Base-by-base conservation (phyloP, 768 basidiomycete species). In the Leccinum broughii region DNA sequence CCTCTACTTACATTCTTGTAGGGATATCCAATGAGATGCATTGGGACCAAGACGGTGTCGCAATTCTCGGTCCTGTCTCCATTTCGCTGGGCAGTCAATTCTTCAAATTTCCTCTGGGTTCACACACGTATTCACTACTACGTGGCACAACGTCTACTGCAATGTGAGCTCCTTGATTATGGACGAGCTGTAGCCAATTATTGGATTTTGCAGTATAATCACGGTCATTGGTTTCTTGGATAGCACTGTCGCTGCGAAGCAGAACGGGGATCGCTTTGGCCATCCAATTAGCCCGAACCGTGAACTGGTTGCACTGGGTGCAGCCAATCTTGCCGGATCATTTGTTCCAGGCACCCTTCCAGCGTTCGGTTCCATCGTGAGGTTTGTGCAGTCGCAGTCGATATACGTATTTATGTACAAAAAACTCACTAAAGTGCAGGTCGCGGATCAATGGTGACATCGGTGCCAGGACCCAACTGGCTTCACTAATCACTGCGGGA, bases 171-270 rank as follows among this genome's bases (percentile, higher is more conserved):
- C 30, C 22, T 35, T 57, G 15, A 10, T 51, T 17, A 7, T 53
- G 6, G 22, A n/a, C 2, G 26, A 17, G 9, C 28, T 11, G 3
- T 26, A 39, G 22, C 61, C 60, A 34, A 68, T 14, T 28, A 28
- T 41, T 56, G n/a, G 0, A 10, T 20, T 44, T 48, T 20, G 34
- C 64, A 92, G 90, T 34, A 71, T 94, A 55, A 88, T 92, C 54
- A 84, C 90, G 0, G 81, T 96, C 46, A 83, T 93, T 22, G 97
- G 97, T 1, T 97, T 95, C 72, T 78, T 99, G 61, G 96, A 99
- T 72, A 93, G 90, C 61, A 94, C 97, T 62, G 93, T 95, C 3
- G 92, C 95, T 0, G 96, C 96, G 3, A 97, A 98, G 68, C 95
- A 98, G 72, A 95, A 91, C 61, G 86, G 86, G 0, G 83, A 86